Percentiles rank a stretch among this genome's conserved stretches.
These are phyloP conservation scores for Alternaria triticimaculans DNA, from an alignment of 2,329 filamentous ascomycete genomes.

Conservation along the genomic window DNA sequence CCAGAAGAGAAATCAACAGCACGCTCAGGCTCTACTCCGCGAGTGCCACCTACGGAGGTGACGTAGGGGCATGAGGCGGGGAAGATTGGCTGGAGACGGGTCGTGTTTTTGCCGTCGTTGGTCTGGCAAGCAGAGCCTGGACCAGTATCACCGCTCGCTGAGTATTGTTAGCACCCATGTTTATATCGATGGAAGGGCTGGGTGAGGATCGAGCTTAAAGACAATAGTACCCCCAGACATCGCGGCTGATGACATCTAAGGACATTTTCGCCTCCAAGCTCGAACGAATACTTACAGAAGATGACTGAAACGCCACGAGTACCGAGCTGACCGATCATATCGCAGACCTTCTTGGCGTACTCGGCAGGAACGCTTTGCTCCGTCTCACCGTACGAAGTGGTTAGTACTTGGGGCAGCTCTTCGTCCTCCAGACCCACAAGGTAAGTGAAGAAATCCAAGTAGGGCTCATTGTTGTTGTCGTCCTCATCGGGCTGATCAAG, in stretches of 20 bases:
- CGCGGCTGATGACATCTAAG: neutral
- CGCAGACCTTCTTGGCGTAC: conserved; percentile 49
- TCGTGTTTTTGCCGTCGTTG: conserved; percentile 55
- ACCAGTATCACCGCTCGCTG: conserved; percentile 48
- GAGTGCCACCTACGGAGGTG: conserved; percentile 55
- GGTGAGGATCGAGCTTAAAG: neutral
- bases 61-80: conserved; percentile 57
- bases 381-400: conserved; percentile 51
- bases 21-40: conserved; percentile 48
- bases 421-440: conserved; percentile 40
- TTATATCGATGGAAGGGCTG: neutral
- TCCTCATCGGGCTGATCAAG: conserved; percentile 53
- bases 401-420: conserved; percentile 47
- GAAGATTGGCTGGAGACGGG: conserved; percentile 54
- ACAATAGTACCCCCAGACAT: neutral
- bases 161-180: neutral
- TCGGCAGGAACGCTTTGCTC: conserved; percentile 48
- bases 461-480: conserved; percentile 57
- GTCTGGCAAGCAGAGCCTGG: conserved; percentile 53
- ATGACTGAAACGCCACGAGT: conserved; percentile 50
- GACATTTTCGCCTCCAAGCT: neutral
- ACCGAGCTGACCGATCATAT: conserved; percentile 50
- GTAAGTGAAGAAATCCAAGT: conserved; percentile 50
- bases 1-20: conserved; percentile 52
- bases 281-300: conserved; percentile 28